Conservation (phyloP, 2,329 filamentous ascomycete genomes). For the Aspergillus amoenus region DNA sequence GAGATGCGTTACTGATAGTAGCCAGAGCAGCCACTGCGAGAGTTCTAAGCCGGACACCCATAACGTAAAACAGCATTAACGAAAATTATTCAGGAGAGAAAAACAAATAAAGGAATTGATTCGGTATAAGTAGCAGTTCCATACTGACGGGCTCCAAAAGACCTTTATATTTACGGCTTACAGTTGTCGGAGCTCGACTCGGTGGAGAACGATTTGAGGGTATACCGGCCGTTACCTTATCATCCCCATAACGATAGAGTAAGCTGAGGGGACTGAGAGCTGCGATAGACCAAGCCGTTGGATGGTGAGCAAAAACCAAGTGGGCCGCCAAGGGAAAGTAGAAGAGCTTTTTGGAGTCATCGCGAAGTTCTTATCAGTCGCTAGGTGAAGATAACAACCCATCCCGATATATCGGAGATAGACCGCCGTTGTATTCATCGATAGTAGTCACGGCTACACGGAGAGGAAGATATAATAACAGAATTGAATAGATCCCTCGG, state of each 20-base stretch:
- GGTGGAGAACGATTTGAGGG: background rate
- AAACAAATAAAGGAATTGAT: background rate
- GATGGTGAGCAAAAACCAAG: background rate
- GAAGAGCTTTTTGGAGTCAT: background rate
- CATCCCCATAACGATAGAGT: background rate
- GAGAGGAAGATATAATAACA: background rate
- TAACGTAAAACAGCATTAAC: constrained; percentile 4
- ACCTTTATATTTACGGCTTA: background rate
- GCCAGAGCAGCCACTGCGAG: constrained; percentile 20
- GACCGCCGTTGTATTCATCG: background rate
- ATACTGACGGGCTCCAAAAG: background rate
- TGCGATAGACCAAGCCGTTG: constrained; percentile 2
- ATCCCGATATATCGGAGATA: constrained; percentile 1
- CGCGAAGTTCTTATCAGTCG: background rate
- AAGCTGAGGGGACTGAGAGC: background rate
- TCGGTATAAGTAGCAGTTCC: background rate
- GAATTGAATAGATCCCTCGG: background rate
- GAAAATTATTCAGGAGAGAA: background rate
- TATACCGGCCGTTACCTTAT: constrained; percentile 6
- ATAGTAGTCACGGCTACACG: background rate
- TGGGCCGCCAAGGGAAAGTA: constrained; percentile 5
- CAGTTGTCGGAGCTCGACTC: background rate
- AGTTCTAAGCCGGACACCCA: constrained; percentile 17
- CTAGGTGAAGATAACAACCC: background rate
- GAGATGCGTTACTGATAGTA: constrained; percentile 21